phyloP scores from a whole-genome alignment of 257 asterid genomes.

The Solanum gracilifrons region DNA sequence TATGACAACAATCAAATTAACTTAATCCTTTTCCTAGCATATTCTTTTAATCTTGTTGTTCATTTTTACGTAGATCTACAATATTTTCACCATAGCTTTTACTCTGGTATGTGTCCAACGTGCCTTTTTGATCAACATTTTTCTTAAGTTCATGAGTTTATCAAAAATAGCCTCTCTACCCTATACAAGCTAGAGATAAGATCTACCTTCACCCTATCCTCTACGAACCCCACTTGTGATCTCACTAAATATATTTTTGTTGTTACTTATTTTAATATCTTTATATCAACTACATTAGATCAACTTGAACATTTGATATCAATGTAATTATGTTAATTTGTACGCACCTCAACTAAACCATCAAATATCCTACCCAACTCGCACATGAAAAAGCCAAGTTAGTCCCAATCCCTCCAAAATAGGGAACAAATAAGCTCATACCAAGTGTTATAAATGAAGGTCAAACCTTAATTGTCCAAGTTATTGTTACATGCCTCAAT shows the following conservation, averaged over 20 bases:
- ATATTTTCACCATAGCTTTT: background rate
- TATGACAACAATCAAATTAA: background rate
- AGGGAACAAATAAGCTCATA: background rate
- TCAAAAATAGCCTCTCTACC: too few species aligned
- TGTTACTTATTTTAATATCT: background rate
- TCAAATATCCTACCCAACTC: background rate
- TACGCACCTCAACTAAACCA: background rate
- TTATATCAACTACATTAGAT: background rate
- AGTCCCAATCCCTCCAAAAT: background rate
- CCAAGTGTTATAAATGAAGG: background rate
- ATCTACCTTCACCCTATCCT: background rate
- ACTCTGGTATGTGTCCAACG: background rate
- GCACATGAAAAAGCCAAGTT: background rate
- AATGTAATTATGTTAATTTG: background rate
- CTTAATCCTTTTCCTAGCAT: background rate
- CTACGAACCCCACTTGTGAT: too few species aligned
- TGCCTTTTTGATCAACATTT: background rate
- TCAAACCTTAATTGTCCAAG: background rate
- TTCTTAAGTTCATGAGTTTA: background rate
- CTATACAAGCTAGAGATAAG: background rate
- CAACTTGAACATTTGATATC: background rate
- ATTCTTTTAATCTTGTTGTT: background rate
- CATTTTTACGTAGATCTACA: background rate
- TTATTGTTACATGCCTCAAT: background rate
- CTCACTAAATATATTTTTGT: background rate